These are phyloP conservation scores for Viridothelium virens DNA, from an alignment of 495 filamentous ascomycete genomes.

Conservation along the genomic window DNA sequence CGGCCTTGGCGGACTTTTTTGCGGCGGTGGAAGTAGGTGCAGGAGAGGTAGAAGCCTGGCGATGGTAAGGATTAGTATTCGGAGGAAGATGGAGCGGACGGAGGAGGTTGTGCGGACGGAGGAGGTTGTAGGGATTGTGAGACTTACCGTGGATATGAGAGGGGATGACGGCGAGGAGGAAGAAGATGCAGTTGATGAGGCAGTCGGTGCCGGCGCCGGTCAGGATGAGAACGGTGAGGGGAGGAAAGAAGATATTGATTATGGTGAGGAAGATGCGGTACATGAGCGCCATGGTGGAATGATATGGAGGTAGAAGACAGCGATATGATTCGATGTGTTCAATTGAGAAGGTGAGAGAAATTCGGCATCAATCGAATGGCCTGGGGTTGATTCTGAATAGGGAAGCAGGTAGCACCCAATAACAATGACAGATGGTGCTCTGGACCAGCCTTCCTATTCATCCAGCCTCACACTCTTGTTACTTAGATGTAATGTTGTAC, in stretches of 20 bases:
- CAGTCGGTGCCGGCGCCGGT: constrained; percentile 30
- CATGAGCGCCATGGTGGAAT: constrained; percentile 17
- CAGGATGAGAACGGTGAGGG: constrained; percentile 26
- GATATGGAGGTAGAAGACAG: background rate
- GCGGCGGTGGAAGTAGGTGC: constrained; percentile 36
- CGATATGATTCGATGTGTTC: background rate
- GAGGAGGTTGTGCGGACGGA: background rate
- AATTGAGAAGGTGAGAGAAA: background rate
- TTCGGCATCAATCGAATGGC: background rate
- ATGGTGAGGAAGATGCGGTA: constrained; percentile 25
- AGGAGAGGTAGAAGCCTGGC: constrained; percentile 34
- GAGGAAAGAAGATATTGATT: constrained; percentile 29
- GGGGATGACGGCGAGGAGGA: constrained; percentile 37
- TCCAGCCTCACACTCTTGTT: no score
- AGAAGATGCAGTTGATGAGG: constrained; percentile 35
- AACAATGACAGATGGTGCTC: no score
- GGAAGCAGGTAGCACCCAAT: no score
- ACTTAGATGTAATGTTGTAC: background rate
- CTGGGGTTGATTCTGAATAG: no score
- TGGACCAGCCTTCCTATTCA: no score
- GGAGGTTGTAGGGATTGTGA: background rate
- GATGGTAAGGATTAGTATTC: background rate
- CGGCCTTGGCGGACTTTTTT: constrained; percentile 26
- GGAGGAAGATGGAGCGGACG: background rate
- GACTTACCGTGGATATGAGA: constrained; percentile 32